Evolutionary conservation across 139 green algal species (phyloP).

Genomic region (Coelastrella sp.): DNA sequence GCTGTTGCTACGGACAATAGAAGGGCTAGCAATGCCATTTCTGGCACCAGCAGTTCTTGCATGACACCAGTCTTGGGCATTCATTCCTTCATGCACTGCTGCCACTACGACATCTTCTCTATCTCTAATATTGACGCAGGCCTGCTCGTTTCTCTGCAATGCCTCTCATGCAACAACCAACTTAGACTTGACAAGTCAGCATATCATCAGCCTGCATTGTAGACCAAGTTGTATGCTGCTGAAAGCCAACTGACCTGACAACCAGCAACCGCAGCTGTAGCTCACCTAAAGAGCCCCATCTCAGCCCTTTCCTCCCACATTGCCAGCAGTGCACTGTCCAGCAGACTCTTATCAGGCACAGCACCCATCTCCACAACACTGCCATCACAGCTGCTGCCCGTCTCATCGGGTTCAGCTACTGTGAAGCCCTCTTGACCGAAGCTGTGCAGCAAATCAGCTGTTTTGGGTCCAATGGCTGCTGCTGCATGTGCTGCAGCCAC

Average conservation of each 20-base stretch:
- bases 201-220: too few species aligned
- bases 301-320: constrained; percentile 86
- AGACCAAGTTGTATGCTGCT: neutral
- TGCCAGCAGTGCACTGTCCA: constrained; percentile 76
- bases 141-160: too few species aligned
- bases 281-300: constrained; percentile 42
- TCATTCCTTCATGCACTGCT: too few species aligned
- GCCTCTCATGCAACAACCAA: too few species aligned
- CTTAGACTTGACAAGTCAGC: too few species aligned
- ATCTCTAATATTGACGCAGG: too few species aligned
- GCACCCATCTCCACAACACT: neutral
- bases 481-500: neutral
- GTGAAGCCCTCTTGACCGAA: neutral
- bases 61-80: too few species aligned
- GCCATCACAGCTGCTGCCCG: constrained; percentile 31
- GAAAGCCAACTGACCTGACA: too few species aligned
- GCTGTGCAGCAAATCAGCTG: neutral
- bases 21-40: too few species aligned
- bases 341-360: constrained; percentile 53
- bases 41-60: too few species aligned
- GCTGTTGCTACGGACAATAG: too few species aligned
- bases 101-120: too few species aligned
- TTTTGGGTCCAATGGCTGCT: neutral
- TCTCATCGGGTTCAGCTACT: constrained; percentile 9
- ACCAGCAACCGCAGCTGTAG: neutral